Percentiles rank a stretch among this genome's conserved stretches.
Evolutionary conservation across 2,329 filamentous ascomycete genomes (phyloP).

Genomic region (Helminthosporium solani): DNA sequence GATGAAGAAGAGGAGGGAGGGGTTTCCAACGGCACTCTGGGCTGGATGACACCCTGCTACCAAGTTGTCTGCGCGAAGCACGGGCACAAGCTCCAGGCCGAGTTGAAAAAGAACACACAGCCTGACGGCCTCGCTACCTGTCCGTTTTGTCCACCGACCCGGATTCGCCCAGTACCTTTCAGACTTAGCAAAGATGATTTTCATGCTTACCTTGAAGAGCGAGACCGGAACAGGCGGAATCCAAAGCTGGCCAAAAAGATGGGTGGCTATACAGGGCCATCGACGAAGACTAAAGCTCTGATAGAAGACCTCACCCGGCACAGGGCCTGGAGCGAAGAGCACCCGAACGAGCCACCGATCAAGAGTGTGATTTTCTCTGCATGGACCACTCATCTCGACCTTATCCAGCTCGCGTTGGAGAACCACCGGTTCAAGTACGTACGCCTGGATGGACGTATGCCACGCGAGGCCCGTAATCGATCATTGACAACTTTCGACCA

Average conservation of each 20-base stretch:
- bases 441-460: conserved; percentile 91
- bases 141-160: conserved; percentile 65
- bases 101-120: conserved; percentile 47
- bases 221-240: conserved; percentile 57
- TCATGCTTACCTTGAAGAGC: conserved; percentile 53
- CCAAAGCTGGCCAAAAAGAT: conserved; percentile 60
- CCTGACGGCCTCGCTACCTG: conserved; percentile 59
- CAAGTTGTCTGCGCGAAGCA: conserved; percentile 81
- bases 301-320: conserved; percentile 70
- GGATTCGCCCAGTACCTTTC: conserved; percentile 65
- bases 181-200: conserved; percentile 64
- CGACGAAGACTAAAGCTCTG: conserved; percentile 86
- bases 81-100: conserved; percentile 60
- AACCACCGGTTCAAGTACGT: conserved; percentile 66
- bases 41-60: conserved; percentile 82
- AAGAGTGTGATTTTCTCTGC: conserved; percentile 94
- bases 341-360: conserved; percentile 69
- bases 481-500: conserved; percentile 78
- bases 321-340: conserved; percentile 61
- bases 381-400: conserved; percentile 94
- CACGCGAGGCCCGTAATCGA: conserved; percentile 67
- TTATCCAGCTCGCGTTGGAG: conserved; percentile 80
- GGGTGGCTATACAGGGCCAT: conserved; percentile 76
- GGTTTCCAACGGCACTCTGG: conserved; percentile 61
- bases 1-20: conserved; percentile 55